Conservation (phyloP, 352 stramenopile genomes). For the Phytopythium aichiense region DNA sequence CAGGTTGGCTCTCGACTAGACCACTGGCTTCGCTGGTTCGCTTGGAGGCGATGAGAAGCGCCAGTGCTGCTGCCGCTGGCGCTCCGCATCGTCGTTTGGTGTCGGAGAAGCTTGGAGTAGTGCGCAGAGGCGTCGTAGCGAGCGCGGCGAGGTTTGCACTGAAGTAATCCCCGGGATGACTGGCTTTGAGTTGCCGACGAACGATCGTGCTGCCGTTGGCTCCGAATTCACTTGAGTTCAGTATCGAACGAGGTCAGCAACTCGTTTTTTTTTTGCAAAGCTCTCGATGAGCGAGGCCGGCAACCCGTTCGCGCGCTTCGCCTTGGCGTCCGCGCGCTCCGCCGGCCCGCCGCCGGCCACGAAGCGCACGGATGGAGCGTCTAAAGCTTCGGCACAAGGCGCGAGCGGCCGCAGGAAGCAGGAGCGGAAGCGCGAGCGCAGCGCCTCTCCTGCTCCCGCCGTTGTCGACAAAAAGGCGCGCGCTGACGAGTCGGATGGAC, state of each 20-base stretch:
- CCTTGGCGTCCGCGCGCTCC: constrained; percentile 21
- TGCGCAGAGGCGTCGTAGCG: neutral
- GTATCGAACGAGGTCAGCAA: neutral
- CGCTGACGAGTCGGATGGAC: constrained; percentile 6
- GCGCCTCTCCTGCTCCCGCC: neutral
- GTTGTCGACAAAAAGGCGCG: neutral
- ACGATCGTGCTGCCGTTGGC: neutral
- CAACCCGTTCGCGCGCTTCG: constrained; percentile 71
- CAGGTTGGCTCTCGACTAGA: neutral
- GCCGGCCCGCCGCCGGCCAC: neutral
- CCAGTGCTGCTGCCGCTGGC: neutral
- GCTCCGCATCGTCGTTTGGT: neutral
- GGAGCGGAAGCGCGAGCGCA: constrained; percentile 18
- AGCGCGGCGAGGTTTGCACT: neutral
- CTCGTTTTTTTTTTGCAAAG: neutral
- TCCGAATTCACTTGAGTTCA: neutral
- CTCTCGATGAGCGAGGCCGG: neutral
- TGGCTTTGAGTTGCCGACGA: too few species aligned
- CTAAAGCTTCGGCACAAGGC: neutral
- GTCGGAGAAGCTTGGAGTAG: neutral
- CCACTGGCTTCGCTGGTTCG: neutral
- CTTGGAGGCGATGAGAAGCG: neutral
- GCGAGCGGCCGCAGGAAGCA: constrained; percentile 8
- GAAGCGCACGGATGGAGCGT: neutral
- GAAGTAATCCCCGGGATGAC: neutral